Conservation (phyloP, 495 filamentous ascomycete genomes). For the Chaetomium tenue region DNA sequence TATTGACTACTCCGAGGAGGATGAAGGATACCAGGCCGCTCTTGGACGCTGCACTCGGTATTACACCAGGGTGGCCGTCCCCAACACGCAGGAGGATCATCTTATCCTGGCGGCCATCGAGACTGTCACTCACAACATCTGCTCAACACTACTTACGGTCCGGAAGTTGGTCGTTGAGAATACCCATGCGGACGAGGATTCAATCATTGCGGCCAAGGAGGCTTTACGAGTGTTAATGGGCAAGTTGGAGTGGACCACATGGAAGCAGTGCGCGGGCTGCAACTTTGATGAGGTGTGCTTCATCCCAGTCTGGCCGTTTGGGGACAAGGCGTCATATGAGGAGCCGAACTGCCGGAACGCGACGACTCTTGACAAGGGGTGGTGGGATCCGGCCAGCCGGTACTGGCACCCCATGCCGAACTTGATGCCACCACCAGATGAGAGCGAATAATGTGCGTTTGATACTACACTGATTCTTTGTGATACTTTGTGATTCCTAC, state of each 20-base stretch:
- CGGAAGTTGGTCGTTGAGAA: constrained; percentile 31
- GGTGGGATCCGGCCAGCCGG: neutral
- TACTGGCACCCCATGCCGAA: constrained; percentile 9
- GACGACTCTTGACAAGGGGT: constrained; percentile 3
- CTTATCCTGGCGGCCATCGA: constrained; percentile 46
- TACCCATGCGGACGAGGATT: constrained; percentile 15
- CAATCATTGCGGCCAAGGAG: constrained; percentile 6
- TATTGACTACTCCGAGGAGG: constrained; percentile 48
- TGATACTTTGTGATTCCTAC: neutral
- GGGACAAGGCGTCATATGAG: constrained; percentile 34
- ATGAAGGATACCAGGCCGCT: constrained; percentile 40
- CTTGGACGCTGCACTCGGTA: constrained; percentile 51
- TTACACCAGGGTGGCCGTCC: constrained; percentile 35
- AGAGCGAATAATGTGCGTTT: no score
- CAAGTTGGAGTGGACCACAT: constrained; percentile 59
- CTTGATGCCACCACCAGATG: neutral
- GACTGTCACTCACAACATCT: constrained; percentile 50
- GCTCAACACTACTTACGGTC: constrained; percentile 48
- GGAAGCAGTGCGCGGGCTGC: constrained; percentile 60
- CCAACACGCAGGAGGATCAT: constrained; percentile 36
- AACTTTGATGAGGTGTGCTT: constrained; percentile 60
- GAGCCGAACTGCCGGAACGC: constrained; percentile 26
- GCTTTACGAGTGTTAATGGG: constrained; percentile 45
- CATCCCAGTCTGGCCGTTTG: constrained; percentile 66
- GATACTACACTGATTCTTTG: neutral